A percentile compares a stretch with the other conserved stretches of the same genome.
Conservation (phyloP, 2,329 filamentous ascomycete species). For the Ceratocystis harringtonii region DNA sequence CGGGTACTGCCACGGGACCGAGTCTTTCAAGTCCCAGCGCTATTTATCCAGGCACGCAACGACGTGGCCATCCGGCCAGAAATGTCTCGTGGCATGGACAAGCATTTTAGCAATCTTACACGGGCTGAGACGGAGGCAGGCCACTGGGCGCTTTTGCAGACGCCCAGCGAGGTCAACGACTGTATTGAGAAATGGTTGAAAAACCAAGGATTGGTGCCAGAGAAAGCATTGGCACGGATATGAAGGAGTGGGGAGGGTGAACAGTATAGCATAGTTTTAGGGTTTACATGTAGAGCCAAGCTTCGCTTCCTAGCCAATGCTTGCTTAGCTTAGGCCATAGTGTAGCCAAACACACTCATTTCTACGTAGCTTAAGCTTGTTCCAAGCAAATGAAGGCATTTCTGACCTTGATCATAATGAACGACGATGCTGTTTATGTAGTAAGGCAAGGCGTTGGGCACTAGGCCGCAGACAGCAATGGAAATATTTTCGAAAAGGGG, state of each 20-base stretch:
- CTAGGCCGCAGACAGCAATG: too few species aligned
- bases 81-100: constrained; percentile 59
- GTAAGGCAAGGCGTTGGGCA: too few species aligned
- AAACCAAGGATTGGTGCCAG: constrained; percentile 19
- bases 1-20: constrained; percentile 34
- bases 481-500: too few species aligned
- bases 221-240: constrained; percentile 25
- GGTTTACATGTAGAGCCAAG: not conserved
- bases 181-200: constrained; percentile 54
- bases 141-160: constrained; percentile 77
- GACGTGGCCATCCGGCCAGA: constrained; percentile 59
- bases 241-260: constrained; percentile 19
- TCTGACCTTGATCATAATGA: not conserved
- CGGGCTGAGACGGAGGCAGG: constrained; percentile 48
- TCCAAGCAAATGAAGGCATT: not conserved
- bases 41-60: constrained; percentile 58
- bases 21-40: constrained; percentile 42
- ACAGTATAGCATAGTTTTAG: not conserved
- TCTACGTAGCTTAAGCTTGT: not conserved
- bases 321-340: not conserved
- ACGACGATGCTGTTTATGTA: not conserved
- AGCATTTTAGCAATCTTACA: constrained; percentile 48
- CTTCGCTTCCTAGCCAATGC: not conserved
- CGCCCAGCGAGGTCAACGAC: constrained; percentile 52
- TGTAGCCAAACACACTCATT: not conserved